phyloP scores from a whole-genome alignment of 2,329 filamentous ascomycete genomes.

The Helotiales sp. region DNA sequence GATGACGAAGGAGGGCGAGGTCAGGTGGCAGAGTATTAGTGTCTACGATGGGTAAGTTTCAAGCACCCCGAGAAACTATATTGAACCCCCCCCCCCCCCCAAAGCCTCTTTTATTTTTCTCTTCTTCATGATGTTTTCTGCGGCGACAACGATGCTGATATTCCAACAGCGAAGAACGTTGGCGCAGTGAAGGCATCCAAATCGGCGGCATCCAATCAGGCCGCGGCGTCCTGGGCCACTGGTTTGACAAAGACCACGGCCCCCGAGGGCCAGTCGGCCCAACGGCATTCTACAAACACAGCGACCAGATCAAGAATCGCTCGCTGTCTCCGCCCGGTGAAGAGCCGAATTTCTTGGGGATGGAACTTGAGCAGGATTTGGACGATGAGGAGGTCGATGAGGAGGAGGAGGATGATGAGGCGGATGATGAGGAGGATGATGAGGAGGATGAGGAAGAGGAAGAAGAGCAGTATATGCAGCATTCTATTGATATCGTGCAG shows the following conservation, averaged over 20 bases:
- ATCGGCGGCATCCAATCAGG: conserved; percentile 69
- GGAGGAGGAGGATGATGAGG: background rate
- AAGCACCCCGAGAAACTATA: background rate
- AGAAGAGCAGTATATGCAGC: too few species aligned
- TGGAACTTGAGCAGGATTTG: background rate
- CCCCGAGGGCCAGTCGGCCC: conserved; percentile 73
- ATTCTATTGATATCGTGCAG: conserved; percentile 5
- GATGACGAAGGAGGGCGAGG: conserved; percentile 70
- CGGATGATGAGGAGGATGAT: background rate
- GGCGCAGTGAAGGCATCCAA: conserved; percentile 79
- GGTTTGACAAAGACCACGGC: conserved; percentile 78
- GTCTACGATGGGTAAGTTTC: conserved; percentile 56
- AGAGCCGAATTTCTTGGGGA: background rate
- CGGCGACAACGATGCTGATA: conserved; percentile 29
- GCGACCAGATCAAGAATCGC: conserved; percentile 48
- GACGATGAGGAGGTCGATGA: background rate
- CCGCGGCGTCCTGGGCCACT: conserved; percentile 73
- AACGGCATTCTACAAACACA: conserved; percentile 78
- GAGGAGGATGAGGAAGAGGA: background rate
- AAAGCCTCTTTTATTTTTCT: background rate
- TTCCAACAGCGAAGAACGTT: conserved; percentile 64
- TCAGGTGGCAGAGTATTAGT: conserved; percentile 75
- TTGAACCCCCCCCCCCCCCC: too few species aligned
- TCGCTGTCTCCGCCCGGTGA: background rate
- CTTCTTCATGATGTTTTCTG: background rate